phyloP scores from a whole-genome alignment of 495 filamentous ascomycete species.

The Pseudevernia furfuracea region DNA sequence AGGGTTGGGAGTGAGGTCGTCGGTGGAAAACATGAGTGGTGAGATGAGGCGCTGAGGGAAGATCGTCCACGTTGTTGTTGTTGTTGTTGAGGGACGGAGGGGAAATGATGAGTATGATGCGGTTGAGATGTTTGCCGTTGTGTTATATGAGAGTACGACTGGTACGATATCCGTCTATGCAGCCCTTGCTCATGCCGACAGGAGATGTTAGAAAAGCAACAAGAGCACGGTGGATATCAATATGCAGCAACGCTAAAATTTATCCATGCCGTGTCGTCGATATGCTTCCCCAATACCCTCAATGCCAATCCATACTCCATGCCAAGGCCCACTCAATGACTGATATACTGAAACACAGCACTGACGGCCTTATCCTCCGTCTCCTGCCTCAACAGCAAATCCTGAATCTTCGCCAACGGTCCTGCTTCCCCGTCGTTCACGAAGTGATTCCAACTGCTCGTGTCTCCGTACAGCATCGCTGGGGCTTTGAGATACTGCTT shows the following conservation, averaged over 20 bases:
- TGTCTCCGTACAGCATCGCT: slow-evolving; percentile 95
- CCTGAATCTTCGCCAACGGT: slow-evolving; percentile 73
- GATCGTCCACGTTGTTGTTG: no score
- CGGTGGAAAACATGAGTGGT: background rate
- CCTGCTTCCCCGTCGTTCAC: slow-evolving; percentile 64
- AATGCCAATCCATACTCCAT: background rate
- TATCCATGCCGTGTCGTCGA: background rate
- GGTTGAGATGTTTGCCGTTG: background rate
- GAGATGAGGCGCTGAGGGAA: background rate
- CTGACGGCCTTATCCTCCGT: slow-evolving; percentile 70
- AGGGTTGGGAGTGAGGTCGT: no score
- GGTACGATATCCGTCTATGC: background rate
- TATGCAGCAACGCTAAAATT: background rate
- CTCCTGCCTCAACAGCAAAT: slow-evolving; percentile 86
- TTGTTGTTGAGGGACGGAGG: background rate
- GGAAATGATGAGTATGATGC: background rate
- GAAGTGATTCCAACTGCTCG: slow-evolving; percentile 98
- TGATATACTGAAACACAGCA: slow-evolving; percentile 97
- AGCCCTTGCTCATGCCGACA: background rate
- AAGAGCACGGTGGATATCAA: background rate
- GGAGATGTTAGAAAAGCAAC: background rate
- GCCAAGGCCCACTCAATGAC: slow-evolving; percentile 50
- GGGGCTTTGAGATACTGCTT: slow-evolving; percentile 79
- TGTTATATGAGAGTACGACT: background rate
- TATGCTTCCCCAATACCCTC: background rate